Base-by-base conservation (phyloP, 495 filamentous ascomycete genomes). In the Lineolata rhizophorae region DNA sequence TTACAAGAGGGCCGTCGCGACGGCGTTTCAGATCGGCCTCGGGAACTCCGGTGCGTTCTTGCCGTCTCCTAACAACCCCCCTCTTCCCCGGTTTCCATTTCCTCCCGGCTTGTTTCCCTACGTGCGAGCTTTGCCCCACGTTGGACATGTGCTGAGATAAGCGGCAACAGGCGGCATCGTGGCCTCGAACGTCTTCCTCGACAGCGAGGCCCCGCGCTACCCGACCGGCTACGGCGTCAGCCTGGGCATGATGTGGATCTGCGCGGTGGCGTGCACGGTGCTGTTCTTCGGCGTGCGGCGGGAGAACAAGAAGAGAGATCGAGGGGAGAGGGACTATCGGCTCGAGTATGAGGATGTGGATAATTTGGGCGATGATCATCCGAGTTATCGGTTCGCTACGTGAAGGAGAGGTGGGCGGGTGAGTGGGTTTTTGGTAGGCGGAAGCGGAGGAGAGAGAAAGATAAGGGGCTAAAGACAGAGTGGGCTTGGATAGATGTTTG, bases 241-340 rank as follows among this genome's bases (percentile, higher is more conserved):
- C 37, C 26, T 53, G 12, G 67, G 42, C 0, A 49, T 72, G 47
- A 42, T 60, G 3, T 65, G 60, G 55, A 30, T 70, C 6, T 60
- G 56, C 33, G 66, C 41, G 0, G 22, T 49, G 6, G 21, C 56
- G 19, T 43, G 41, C 33, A 51, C 50, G 21, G 43, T 49, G 6
- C 49, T 67, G 25, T 53, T 64, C 29, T 30, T 52, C 10, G 58
- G 55, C 12, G 58, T 51, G 2, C 36, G 24, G 35, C 15, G 14
- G n/a, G 48, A 52, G 41, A 54, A 50, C 30, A 30, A 26, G 35
- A 43, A 37, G 39, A 32, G 50, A n/a, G 58, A 64, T 6, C 32
- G 51, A 18, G 66, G 65, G 0, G 54, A 61, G 43, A 55, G 64
- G 28, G 60, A 75, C 45, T 34, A 53, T 40, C 49, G 58, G 39